Percentiles rank a stretch among this genome's conserved stretches.
Evolutionary conservation across 2,329 filamentous ascomycete species (phyloP).

Genomic region (Phaeosphaeria sp.): DNA sequence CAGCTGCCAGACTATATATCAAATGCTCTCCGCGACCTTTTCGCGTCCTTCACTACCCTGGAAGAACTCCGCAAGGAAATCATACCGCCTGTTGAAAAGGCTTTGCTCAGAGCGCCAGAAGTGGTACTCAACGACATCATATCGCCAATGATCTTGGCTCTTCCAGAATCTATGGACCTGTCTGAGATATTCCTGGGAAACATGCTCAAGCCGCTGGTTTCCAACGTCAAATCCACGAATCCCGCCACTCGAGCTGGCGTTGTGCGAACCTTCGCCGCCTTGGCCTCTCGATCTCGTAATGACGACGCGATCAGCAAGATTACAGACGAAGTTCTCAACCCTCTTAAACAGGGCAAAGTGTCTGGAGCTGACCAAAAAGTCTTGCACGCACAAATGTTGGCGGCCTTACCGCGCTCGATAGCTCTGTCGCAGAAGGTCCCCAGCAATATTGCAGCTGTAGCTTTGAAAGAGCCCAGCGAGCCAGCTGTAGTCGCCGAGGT

Average conservation of each 20-base stretch:
- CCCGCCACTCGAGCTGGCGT: constrained; percentile 76
- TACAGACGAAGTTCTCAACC: constrained; percentile 76
- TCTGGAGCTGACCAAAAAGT: constrained; percentile 84
- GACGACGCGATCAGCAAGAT: constrained; percentile 68
- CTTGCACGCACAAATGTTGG: constrained; percentile 81
- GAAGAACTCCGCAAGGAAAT: constrained; percentile 79
- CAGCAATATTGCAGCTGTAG: constrained; percentile 69
- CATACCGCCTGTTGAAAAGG: constrained; percentile 84
- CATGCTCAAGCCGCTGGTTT: constrained; percentile 84
- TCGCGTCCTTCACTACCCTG: constrained; percentile 72
- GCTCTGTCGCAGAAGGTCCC: constrained; percentile 71
- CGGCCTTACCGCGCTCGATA: constrained; percentile 59
- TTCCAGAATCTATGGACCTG: constrained; percentile 76
- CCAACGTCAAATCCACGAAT: constrained; percentile 91
- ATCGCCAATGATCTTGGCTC: constrained; percentile 71
- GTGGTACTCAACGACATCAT: constrained; percentile 83
- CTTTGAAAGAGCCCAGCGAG: constrained; percentile 89
- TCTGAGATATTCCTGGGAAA: constrained; percentile 74
- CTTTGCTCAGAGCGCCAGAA: constrained; percentile 86
- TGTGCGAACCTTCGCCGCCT: constrained; percentile 72
- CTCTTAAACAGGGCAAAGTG: constrained; percentile 83
- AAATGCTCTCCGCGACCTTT: constrained; percentile 80
- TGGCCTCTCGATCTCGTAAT: constrained; percentile 69
- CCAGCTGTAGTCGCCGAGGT: constrained; percentile 78
- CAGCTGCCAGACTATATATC: constrained; percentile 75